Conservation (phyloP, 2,329 filamentous ascomycete species). For the Arthrobotrys sinensis region DNA sequence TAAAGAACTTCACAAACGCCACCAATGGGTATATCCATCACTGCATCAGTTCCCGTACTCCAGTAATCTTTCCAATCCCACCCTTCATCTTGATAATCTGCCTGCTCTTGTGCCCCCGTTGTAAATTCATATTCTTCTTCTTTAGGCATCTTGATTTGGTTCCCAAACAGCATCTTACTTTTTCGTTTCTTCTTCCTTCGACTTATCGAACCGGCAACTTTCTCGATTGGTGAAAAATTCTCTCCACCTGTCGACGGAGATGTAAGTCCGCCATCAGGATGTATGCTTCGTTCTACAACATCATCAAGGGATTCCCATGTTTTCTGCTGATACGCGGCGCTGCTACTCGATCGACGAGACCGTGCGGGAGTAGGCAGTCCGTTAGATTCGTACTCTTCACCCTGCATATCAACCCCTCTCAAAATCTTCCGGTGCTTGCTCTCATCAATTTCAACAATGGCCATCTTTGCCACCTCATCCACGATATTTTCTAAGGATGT, state of each 20-base stretch:
- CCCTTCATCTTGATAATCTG: slow-evolving; percentile 66
- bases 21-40: slow-evolving; percentile 95
- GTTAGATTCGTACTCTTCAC: slow-evolving; percentile 39
- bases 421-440: slow-evolving; percentile 69
- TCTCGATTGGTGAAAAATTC: slow-evolving; percentile 53
- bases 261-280: slow-evolving; percentile 47
- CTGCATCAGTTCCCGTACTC: slow-evolving; percentile 94
- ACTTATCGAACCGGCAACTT: slow-evolving; percentile 37
- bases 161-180: slow-evolving; percentile 65
- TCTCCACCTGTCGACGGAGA: slow-evolving; percentile 53
- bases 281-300: slow-evolving; percentile 36
- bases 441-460: slow-evolving; percentile 82
- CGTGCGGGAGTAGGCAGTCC: slow-evolving; percentile 37
- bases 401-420: slow-evolving; percentile 65
- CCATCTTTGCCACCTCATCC: slow-evolving; percentile 88
- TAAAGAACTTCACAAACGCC: slow-evolving; percentile 97
- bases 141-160: slow-evolving; percentile 56
- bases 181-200: slow-evolving; percentile 65
- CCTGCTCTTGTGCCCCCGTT: slow-evolving; percentile 27
- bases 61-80: slow-evolving; percentile 85
- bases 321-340: slow-evolving; percentile 44
- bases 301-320: slow-evolving; percentile 54
- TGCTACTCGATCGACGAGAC: slow-evolving; percentile 42
- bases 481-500: slow-evolving; percentile 88
- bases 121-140: slow-evolving; percentile 42